Base-by-base conservation (phyloP, 1,284 basidiomycete genomes). In the Rhodotorula sp. region DNA sequence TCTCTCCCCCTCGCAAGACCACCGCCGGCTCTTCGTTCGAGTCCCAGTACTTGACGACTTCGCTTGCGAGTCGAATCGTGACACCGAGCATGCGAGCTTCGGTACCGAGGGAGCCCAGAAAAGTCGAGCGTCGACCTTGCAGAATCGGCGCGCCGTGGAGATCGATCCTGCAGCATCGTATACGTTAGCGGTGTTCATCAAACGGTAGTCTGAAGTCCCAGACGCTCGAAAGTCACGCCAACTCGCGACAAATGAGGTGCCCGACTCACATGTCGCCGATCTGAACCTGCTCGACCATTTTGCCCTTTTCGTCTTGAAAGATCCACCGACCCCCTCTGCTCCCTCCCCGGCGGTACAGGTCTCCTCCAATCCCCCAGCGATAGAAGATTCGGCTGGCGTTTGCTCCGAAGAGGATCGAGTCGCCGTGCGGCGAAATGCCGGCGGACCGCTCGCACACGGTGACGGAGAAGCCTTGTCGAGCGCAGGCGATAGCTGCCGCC, bases 81-180 rank as follows among this genome's bases (percentile, higher is more conserved):
- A 70, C 66, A 16, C 65, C 66, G 12, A 75, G 48, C 52, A 77
- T 14, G 3, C 69, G 61, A 16, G 76, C 76, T 50, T 77, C 74
- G 6, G 62, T 62, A 2, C 76, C 76, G 10, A 77, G 64, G 1
- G 66, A 64, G 4, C 74, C 76, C 47, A 77, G 66, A 15, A 67
- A 77, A 21, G 67, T 49, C 0, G 70, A 66, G 15, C 76, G 69
- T 18, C 69, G 64, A 7, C 76, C 76, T 64, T 71, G 73, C 47
- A 80, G 23, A 23, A 72, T 31, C 1, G 70, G 73, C 2, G 73
- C 65, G 8, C 71, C 68, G 66, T 64, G 70, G 3, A 16, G n/a
- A n/a, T 54, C 43, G 26, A 54, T 6, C 4, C 62, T 63, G 52
- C 16, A 34, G 38, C 38, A 43, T 14, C 38, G 12, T 10, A 43